phyloP scores from a whole-genome alignment of 2,329 filamentous ascomycete genomes.

The Colletotrichum musicola region DNA sequence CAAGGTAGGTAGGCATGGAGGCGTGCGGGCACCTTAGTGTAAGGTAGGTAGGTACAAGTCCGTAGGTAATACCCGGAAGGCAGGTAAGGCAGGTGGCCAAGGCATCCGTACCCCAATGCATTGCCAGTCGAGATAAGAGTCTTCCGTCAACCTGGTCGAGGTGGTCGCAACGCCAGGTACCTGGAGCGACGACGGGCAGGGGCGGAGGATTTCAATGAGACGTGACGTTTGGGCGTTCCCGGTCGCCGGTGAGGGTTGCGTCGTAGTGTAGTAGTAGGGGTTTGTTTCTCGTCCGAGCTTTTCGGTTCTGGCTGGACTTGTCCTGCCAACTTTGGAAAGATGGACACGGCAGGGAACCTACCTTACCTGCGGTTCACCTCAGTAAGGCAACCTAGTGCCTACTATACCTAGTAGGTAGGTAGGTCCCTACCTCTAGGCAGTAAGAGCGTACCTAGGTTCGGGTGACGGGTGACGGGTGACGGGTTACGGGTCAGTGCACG shows the following conservation, averaged over 20 bases:
- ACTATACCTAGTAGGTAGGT: no score
- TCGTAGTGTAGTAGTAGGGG: no score
- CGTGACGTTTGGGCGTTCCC: slow-evolving; percentile 2
- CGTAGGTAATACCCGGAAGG: background rate
- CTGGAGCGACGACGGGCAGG: slow-evolving; percentile 23
- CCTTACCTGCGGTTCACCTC: background rate
- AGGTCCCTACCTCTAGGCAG: background rate
- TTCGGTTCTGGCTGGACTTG: background rate
- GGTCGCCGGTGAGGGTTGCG: slow-evolving; percentile 15
- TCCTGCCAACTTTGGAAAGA: slow-evolving; percentile 15
- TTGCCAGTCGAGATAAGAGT: slow-evolving; percentile 16
- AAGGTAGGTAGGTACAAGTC: no score
- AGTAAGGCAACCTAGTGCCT: no score
- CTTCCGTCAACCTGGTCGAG: slow-evolving; percentile 32
- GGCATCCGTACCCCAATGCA: background rate
- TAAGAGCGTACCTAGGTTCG: no score
- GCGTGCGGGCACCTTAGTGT: no score
- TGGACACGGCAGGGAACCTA: background rate
- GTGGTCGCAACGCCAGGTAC: slow-evolving; percentile 31
- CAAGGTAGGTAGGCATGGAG: no score
- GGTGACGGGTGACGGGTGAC: no score
- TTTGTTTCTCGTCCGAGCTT: slow-evolving; percentile 13
- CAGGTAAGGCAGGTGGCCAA: background rate
- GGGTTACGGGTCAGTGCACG: no score
- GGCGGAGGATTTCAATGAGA: slow-evolving; percentile 6